A percentile compares a stretch with the other conserved stretches of the same genome.
Evolutionary conservation across 208 protist species (phyloP).

Genomic region (Porcisia hertigi): DNA sequence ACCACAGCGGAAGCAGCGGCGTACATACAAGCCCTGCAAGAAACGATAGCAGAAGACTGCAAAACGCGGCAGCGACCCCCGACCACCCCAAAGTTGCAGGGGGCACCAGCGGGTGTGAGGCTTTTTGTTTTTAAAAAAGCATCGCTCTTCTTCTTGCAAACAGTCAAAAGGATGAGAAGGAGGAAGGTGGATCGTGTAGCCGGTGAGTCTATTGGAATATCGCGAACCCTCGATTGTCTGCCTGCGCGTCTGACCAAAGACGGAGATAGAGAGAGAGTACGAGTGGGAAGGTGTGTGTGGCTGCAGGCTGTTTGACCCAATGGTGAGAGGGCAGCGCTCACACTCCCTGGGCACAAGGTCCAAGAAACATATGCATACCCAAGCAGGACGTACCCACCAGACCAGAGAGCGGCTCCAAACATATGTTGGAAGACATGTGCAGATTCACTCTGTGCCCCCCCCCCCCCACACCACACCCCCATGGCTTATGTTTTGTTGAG

Average conservation of each 20-base stretch:
- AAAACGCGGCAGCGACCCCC: constrained; percentile 7
- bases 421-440: no score
- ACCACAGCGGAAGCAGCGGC: background rate
- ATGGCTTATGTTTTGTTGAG: no score
- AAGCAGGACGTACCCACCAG: no score
- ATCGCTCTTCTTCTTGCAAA: background rate
- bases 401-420: no score
- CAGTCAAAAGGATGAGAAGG: background rate
- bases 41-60: background rate
- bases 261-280: background rate
- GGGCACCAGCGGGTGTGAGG: background rate
- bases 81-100: constrained; percentile 1
- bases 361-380: no score
- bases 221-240: background rate
- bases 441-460: no score
- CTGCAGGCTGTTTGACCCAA: no score
- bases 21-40: background rate
- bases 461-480: no score
- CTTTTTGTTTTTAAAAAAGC: background rate
- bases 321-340: no score
- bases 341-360: no score
- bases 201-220: background rate
- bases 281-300: background rate
- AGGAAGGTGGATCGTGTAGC: background rate
- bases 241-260: background rate